Conservation (phyloP, 1,284 basidiomycete genomes). For the Sporisorium exsertum region DNA sequence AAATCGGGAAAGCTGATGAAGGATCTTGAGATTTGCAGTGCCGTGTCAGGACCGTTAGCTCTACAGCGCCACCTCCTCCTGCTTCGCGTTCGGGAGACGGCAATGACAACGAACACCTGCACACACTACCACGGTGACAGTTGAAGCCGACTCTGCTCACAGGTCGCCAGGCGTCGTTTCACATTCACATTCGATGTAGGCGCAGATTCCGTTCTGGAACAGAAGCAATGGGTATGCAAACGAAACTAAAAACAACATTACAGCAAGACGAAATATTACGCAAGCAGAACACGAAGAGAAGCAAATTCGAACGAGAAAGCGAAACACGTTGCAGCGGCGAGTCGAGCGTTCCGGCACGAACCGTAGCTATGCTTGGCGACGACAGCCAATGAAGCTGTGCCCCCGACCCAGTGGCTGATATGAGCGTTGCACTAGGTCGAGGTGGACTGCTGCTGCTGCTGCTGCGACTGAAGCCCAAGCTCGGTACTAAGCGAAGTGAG, state of each 20-base stretch:
- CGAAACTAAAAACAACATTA: neutral
- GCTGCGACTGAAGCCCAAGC: constrained; percentile 11
- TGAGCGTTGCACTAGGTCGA: neutral
- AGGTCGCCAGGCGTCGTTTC: neutral
- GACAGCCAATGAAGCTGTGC: neutral
- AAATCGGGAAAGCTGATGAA: no score
- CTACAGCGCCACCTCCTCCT: no score
- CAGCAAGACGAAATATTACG: neutral
- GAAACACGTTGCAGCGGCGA: no score
- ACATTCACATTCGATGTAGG: neutral
- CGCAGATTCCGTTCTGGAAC: neutral
- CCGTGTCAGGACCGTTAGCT: no score
- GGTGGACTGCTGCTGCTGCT: neutral
- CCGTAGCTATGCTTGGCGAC: neutral
- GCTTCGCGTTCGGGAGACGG: no score
- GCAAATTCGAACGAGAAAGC: neutral
- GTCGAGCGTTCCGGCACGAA: no score
- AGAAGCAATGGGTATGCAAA: neutral
- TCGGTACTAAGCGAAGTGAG: constrained; percentile 26
- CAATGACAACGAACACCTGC: no score
- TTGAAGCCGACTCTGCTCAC: no score
- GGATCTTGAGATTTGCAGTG: no score
- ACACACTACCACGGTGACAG: no score
- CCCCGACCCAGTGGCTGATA: neutral
- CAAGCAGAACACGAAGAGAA: neutral